Base-by-base conservation (phyloP, 352 stramenopile genomes). In the Globisporangium irregulare region DNA sequence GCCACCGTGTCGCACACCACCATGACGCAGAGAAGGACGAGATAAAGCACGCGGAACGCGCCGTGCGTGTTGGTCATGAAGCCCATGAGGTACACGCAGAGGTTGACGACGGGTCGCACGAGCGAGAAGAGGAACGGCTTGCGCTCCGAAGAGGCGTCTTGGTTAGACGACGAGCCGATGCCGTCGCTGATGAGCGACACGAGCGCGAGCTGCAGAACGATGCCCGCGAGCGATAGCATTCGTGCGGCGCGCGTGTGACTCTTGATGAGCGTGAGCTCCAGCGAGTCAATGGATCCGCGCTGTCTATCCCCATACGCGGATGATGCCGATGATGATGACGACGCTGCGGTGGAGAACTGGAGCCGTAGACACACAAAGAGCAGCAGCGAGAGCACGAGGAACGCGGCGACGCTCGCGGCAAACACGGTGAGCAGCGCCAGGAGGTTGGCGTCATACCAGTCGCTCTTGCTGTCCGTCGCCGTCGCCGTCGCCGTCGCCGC, bases 61-160 rank as follows among this genome's bases (percentile, higher is more conserved):
- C 78, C 71, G 61, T 92, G 80, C 7, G 80, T 87, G 79, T 86
- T 90, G 66, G 80, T 90, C 78, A 85, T 89, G 67, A 92, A 92
- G 34, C 78, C 81, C 36, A 90, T 67, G 20, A 85, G 64, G 59
- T 81, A 85, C 5, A 68, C 70, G 60, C 78, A 87, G 29, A 85
- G 41, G 54, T 85, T 86, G 24, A 67, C 60, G 18, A 81, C 73
- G 1, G 81, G 76, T 3, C 82, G 82, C 18, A 80, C 70, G 56
- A 89, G 65, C 20, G 74, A 78, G 46, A 91, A 79, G 27, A 73
- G 68, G 62, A 83, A 88, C n/a, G 75, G 70, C 7, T 65, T 69
- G 12, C 46, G 61, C 27, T 63, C 61, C 48, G 50, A 62, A 20
- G 24, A 51, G 43, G 43, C 43, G 43, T 51, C 43, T 22, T 8